Conservation (phyloP, 1,284 basidiomycete species). For the Lentinus polychrous region DNA sequence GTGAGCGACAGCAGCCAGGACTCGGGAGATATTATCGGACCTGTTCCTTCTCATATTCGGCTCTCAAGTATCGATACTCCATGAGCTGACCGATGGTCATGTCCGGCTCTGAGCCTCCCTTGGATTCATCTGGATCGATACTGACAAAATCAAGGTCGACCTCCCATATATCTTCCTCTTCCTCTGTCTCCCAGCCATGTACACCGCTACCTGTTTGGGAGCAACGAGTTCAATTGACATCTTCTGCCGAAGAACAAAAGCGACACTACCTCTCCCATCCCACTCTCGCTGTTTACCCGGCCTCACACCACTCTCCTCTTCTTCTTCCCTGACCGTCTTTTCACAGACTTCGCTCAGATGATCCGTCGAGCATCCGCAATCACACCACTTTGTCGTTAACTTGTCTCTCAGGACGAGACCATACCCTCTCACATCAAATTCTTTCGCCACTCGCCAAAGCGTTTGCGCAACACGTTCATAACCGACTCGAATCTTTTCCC, state of each 20-base stretch:
- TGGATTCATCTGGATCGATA: conserved; percentile 42
- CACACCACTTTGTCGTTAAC: conserved; percentile 64
- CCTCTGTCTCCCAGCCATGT: conserved; percentile 59
- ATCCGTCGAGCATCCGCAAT: conserved; percentile 70
- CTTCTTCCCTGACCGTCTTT: conserved; percentile 59
- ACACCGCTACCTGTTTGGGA: conserved; percentile 42
- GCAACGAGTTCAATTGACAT: background rate
- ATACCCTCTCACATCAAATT: conserved; percentile 65
- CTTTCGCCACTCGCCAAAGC: conserved; percentile 57
- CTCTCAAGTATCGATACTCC: conserved; percentile 61
- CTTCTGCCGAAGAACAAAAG: background rate
- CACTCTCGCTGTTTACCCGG: conserved; percentile 62
- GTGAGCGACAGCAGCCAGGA: too few species aligned
- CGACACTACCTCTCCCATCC: conserved; percentile 49
- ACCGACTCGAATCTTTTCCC: conserved; percentile 45
- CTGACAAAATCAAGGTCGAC: conserved; percentile 54
- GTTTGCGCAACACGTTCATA: conserved; percentile 56
- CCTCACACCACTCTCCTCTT: conserved; percentile 45
- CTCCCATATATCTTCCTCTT: conserved; percentile 70
- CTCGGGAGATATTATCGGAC: conserved; percentile 28
- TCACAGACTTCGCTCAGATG: conserved; percentile 69
- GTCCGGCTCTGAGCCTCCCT: conserved; percentile 35
- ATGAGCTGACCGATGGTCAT: conserved; percentile 65
- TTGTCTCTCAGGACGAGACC: conserved; percentile 63
- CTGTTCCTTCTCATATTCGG: conserved; percentile 61